Evolutionary conservation across 225 moss, liverwort and hornwort genomes (phyloP).

Genomic region (Straminergon stramineum): DNA sequence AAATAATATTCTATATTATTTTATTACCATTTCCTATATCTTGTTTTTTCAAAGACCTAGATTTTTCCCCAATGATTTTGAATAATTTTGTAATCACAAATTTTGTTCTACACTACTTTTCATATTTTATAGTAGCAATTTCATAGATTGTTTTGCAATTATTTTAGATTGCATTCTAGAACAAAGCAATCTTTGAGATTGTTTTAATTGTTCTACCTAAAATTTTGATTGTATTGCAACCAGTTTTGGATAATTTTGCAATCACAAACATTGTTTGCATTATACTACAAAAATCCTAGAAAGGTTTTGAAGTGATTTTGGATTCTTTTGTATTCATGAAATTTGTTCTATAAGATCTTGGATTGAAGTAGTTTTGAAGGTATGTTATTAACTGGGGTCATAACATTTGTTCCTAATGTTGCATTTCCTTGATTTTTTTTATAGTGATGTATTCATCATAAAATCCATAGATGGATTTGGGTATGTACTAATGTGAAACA

Average conservation of each 20-base stretch:
- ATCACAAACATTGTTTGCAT: not conserved
- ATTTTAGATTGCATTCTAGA: too few species aligned
- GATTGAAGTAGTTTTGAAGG: not conserved
- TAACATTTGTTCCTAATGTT: not conserved
- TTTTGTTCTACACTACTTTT: too few species aligned
- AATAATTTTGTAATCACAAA: too few species aligned
- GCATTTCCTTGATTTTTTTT: not conserved
- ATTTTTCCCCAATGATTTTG: too few species aligned
- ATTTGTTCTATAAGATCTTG: not conserved
- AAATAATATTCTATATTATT: too few species aligned
- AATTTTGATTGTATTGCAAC: not conserved
- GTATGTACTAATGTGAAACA: not conserved
- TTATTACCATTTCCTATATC: too few species aligned
- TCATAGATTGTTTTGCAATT: too few species aligned
- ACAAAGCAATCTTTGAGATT: not conserved
- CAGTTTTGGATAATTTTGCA: too few species aligned
- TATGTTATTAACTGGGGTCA: not conserved
- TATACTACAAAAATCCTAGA: not conserved
- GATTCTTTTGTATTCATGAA: not conserved
- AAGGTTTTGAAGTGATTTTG: not conserved
- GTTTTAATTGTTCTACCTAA: not conserved
- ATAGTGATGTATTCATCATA: not conserved
- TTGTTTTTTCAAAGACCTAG: too few species aligned
- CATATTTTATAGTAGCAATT: too few species aligned
- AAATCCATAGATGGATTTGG: not conserved